These are phyloP conservation scores for Neurospora africana DNA, from an alignment of 495 filamentous ascomycete species.

Conservation along the genomic window DNA sequence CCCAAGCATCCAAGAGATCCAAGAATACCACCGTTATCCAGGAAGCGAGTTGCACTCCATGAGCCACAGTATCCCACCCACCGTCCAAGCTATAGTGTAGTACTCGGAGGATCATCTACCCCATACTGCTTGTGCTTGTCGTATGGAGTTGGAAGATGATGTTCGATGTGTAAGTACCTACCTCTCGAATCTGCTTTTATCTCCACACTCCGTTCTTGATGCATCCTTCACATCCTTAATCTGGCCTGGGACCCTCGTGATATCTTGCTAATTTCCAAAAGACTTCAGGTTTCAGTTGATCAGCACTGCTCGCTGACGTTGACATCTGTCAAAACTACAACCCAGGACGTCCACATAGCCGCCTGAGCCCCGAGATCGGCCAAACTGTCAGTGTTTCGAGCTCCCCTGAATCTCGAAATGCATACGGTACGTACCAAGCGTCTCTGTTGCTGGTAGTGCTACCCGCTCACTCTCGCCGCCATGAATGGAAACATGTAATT, in stretches of 20 bases:
- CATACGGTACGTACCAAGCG: neutral
- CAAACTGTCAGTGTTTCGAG: constrained; percentile 4
- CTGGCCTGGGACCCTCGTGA: neutral
- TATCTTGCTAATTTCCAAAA: neutral
- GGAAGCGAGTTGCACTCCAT: neutral
- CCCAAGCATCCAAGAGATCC: neutral
- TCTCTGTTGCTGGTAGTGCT: neutral
- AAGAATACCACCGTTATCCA: neutral
- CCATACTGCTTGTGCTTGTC: neutral
- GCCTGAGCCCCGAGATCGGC: neutral
- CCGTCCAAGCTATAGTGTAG: neutral
- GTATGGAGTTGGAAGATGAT: neutral
- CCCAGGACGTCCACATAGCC: neutral
- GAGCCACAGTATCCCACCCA: neutral
- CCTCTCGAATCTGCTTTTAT: neutral
- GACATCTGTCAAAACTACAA: neutral
- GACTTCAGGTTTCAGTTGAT: neutral
- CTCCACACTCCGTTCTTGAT: neutral
- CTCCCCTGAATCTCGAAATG: neutral
- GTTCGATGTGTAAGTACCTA: neutral
- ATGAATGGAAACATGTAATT: neutral
- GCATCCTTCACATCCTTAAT: neutral
- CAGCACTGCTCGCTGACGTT: neutral
- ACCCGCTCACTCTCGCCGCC: constrained; percentile 2
- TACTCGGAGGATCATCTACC: neutral